Conservation (phyloP, 495 filamentous ascomycete genomes). For the Tirmania nivea region DNA sequence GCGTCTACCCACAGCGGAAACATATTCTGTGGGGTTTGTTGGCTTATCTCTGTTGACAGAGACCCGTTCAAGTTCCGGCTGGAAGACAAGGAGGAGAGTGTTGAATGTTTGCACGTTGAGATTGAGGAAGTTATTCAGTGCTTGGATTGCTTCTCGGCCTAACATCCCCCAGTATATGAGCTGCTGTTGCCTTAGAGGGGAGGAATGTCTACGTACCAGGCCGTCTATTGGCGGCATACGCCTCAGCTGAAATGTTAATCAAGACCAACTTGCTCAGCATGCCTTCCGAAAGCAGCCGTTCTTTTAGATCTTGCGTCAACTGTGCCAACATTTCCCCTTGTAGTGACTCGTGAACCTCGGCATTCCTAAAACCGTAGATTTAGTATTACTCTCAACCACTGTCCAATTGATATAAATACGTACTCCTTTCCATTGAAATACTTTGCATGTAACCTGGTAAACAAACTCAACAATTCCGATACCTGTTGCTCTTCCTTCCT, state of each 20-base stretch:
- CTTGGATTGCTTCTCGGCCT: neutral
- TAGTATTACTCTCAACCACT: constrained; percentile 12
- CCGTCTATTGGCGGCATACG: constrained; percentile 36
- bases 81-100: constrained; percentile 49
- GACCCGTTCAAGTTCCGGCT: constrained; percentile 38
- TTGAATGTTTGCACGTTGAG: constrained; percentile 68
- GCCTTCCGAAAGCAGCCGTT: constrained; percentile 35
- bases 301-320: constrained; percentile 49
- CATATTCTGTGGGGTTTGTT: constrained; percentile 25
- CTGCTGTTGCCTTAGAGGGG: too few species aligned
- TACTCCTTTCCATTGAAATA: constrained; percentile 48
- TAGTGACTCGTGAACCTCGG: constrained; percentile 39
- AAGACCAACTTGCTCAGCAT: constrained; percentile 59
- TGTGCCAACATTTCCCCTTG: constrained; percentile 70
- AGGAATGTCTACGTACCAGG: neutral
- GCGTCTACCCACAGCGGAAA: constrained; percentile 41
- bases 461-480: constrained; percentile 38
- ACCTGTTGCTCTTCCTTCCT: constrained; percentile 24
- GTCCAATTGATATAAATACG: neutral
- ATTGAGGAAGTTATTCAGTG: constrained; percentile 37
- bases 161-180: neutral
- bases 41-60: constrained; percentile 27
- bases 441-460: constrained; percentile 68
- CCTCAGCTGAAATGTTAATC: constrained; percentile 68
- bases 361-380: constrained; percentile 33